Evolutionary conservation across 495 filamentous ascomycete species (phyloP), one percentile per base, ranked within the genome.

Genomic region (Aspergillus diversus): DNA sequence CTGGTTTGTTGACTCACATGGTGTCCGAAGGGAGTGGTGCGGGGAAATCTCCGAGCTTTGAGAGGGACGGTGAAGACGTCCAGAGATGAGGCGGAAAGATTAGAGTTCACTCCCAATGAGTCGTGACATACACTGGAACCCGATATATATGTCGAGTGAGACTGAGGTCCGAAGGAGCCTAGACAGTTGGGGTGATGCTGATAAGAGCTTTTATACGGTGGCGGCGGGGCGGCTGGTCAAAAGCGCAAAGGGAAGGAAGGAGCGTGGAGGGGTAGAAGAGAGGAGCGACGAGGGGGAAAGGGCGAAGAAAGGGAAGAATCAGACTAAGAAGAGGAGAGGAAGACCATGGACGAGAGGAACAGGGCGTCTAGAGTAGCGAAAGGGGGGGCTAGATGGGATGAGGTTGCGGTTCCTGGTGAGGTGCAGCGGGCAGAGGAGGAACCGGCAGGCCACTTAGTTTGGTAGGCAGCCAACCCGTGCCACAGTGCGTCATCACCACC

Each of bases 381-480:
- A 27, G 21, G 21, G 21, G 51, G 55, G 61, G 64, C 56, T 61
- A 51, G 61, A 55, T 48, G 47, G 32, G 56, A 27, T 51, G 53
- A 51, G n/a, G 63, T 65, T 57, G 56, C 53, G 57, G 59, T 65
- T 58, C 54, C 63, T 65, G 54, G 58, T 35, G 58, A 65, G 55
- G 61, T 59, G 61, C 61, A 64, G 61, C 57, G 57, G 57, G 53
- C 57, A 53, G 57, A 61, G 63, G 42, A 35, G 39, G 42, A 46
- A 57, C 27, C 53, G 53, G 21, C 31, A 48, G 33, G 32, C 54
- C 52, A 54, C 57, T 43, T 60, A 46, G 59, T 57, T 57, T 58
- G 53, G 46, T 50, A 58, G 63, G 63, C 63, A 65, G 33, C 58
- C 58, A 56, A 32, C 48, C 47, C 47, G 27, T 17, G 47, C 47